Base-by-base conservation (phyloP, 108 stramenopile species). In the Seminavis robusta region DNA sequence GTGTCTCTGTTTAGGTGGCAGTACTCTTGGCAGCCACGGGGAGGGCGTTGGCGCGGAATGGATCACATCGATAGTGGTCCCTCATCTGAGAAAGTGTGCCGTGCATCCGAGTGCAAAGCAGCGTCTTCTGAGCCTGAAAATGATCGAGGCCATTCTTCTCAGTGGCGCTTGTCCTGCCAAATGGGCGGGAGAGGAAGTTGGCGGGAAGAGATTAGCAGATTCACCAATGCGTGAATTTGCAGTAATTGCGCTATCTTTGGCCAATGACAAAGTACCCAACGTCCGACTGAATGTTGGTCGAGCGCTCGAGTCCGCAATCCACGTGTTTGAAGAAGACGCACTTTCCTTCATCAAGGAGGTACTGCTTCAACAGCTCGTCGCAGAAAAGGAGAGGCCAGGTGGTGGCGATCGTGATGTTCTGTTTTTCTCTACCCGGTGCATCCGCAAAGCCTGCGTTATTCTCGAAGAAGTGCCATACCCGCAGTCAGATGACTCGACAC, bases 261-360 rank as follows among this genome's bases (percentile, higher is more conserved):
- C 80, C 7, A 55, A 65, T n/a, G 93, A 94, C 56, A 46, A 41
- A 1, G 80, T 94, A 21, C 84, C 83, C 5, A 94, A 94, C 59
- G 90, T 94, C 37, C 76, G 90, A 20, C 51, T 94, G 42, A 91
- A 91, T 61, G 87, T 94, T 30, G 90, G 90, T 11, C 63, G 83
- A 29, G 65, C 76, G n/a, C 67, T 91, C 41, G 73, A 56, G 4
- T 55, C 67, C 1, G 70, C 78, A 1, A 45, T 85, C 9, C 63
- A 70, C 41, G 70, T 79, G 10, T 67, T 90, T 37, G 80, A 81
- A 13, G 78, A 74, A 8, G 71, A 80, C 17, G 86, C 88, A 28
- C 59, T 80, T 16, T 47, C 79, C 19, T 77, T 76, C 26, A 67
- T 81, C 19, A 63, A 73, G 23, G 58, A 72, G 43, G 73, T 75